Base-by-base conservation (phyloP, 2,329 filamentous ascomycete species). In the Coniochaeta prunicola region DNA sequence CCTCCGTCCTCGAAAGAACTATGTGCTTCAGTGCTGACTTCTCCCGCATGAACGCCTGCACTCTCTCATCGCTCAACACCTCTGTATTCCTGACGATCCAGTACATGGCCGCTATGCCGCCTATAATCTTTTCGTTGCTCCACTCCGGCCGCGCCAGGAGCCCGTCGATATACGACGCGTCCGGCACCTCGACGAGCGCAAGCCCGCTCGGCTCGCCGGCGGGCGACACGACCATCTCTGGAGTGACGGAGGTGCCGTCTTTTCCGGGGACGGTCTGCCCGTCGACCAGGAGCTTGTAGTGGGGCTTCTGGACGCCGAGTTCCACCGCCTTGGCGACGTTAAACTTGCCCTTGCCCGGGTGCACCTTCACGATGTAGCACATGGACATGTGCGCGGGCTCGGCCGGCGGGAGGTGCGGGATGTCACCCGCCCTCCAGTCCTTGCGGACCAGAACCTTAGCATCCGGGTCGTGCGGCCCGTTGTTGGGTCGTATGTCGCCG, bases 331-430 rank as follows among this genome's bases (percentile, higher is more conserved):
- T 83, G 54, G 80, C 70, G 0, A 83, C 75, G 61, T 90, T 80
- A 68, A 99, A 97, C 67, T 88, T 93, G 57, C 94, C 94, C 58
- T 94, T 84, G 58, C 88, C 81, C 38, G 86, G 79, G 62, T 91
- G 85, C 58, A 84, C 85, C 65, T 91, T 90, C 68, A 96, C 81
- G 59, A 99, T 87, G 72, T 99, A 99, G 59, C 89, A 96, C 65
- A 97, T 77, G 6, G 91, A 87, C 53, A 87, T 85, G 30, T 77
- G 76, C 0, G 84, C 84, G 5, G 87, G 88, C 21, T 77, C 74
- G 0, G 90, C 90, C 0, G 78, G 78, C 0, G 94, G 94, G 2
- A 97, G 79, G 15, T 71, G 74, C 17, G 80, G 70, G 12, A 92
- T 75, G 59, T 80, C 72, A 4, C 88, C 84, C 17, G 84, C 89